These are phyloP conservation scores for Plasmodium billcollinsi DNA, from an alignment of 169 alveolate genomes.

Conservation along the genomic window DNA sequence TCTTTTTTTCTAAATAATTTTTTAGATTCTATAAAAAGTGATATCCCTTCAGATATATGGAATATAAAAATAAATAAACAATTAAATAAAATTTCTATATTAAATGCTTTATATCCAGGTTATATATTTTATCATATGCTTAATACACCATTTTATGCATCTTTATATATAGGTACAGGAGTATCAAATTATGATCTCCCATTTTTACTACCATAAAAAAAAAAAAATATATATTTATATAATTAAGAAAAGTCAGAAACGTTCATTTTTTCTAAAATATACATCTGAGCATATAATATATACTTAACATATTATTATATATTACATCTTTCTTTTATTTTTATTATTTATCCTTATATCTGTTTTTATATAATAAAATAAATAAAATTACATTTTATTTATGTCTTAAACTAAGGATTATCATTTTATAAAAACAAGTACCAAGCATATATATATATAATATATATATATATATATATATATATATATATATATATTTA, in stretches of 20 bases:
- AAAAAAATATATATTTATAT: background rate
- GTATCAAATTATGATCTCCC: slow-evolving; percentile 50
- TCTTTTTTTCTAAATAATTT: slow-evolving; percentile 65
- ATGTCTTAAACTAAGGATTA: too few relatives aligned
- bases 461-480: too few relatives aligned
- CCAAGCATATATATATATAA: too few relatives aligned
- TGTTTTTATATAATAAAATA: too few relatives aligned
- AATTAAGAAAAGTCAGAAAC: too few relatives aligned
- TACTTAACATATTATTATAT: background rate
- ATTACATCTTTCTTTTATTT: too few relatives aligned
- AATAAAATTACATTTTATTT: too few relatives aligned
- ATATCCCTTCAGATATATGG: slow-evolving; percentile 59
- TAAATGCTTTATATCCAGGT: slow-evolving; percentile 59
- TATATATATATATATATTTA: too few relatives aligned
- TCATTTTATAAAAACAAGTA: too few relatives aligned
- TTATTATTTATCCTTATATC: too few relatives aligned
- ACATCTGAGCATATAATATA: background rate
- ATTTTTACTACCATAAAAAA: slow-evolving; percentile 38
- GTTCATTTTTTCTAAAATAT: too few relatives aligned
- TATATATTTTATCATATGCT: slow-evolving; percentile 42
- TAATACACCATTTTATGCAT: slow-evolving; percentile 69
- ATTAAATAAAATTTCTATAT: slow-evolving; percentile 51
- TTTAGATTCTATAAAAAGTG: slow-evolving; percentile 54
- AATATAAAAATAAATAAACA: slow-evolving; percentile 52
- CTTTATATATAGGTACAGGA: slow-evolving; percentile 66